Evolutionary conservation across 371 early-diverging fungal species (phyloP).

Genomic region (Mucor plumbeus): DNA sequence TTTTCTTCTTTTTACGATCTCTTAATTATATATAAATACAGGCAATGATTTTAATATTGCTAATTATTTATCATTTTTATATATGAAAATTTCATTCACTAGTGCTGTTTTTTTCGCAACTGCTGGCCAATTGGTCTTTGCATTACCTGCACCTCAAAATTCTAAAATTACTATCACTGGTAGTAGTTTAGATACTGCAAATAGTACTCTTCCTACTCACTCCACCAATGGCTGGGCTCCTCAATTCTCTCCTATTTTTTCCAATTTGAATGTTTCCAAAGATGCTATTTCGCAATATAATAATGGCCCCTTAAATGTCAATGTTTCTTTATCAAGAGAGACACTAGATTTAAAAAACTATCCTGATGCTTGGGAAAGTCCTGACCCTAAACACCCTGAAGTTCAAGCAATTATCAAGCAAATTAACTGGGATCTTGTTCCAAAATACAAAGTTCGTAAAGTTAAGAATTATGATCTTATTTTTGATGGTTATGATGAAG

Average conservation of each 20-base stretch:
- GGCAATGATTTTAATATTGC: too few species aligned
- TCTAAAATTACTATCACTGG: background rate
- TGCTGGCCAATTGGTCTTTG: background rate
- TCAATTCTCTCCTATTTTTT: conserved; percentile 4
- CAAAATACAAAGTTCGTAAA: conserved; percentile 35
- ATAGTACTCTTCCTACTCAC: background rate
- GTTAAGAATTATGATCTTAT: conserved; percentile 14
- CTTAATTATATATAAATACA: too few species aligned
- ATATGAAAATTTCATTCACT: background rate
- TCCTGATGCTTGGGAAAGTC: conserved; percentile 42
- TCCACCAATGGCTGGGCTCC: background rate
- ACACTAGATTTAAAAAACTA: conserved; percentile 24
- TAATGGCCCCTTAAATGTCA: conserved; percentile 8
- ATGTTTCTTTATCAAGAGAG: conserved; percentile 12
- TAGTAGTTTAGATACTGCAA: background rate
- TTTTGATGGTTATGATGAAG: conserved; percentile 23
- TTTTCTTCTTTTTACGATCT: too few species aligned
- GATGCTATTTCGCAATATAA: background rate
- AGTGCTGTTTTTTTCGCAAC: background rate
- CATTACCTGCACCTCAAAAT: background rate
- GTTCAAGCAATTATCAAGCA: conserved; percentile 38
- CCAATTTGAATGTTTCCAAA: conserved; percentile 6
- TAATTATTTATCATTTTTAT: too few species aligned
- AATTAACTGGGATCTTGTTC: conserved; percentile 50
- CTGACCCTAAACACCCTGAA: conserved; percentile 39